Evolutionary conservation across 768 basidiomycete species (phyloP).

Genomic region (Basidioascus undulatus): DNA sequence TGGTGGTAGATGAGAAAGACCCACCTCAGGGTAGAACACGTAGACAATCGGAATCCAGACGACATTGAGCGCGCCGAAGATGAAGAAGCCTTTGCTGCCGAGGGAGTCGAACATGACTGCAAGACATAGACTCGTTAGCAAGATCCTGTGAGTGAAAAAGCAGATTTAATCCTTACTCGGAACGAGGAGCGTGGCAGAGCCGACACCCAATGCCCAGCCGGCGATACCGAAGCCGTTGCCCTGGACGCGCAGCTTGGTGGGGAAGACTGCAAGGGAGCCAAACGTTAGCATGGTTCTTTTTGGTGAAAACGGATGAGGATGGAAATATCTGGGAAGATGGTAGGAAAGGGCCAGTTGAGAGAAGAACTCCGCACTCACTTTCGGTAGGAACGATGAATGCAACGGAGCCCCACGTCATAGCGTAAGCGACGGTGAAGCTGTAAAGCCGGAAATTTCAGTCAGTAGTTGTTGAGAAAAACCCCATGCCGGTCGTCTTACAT

Average conservation of each 20-base stretch:
- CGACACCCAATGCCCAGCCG: constrained; percentile 11
- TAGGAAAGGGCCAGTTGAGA: too few relatives aligned
- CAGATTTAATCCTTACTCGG: too few relatives aligned
- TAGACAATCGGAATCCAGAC: constrained; percentile 8
- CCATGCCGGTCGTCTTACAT: too few relatives aligned
- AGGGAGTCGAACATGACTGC: constrained; percentile 8
- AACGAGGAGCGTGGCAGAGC: constrained; percentile 6
- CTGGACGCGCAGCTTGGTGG: constrained; percentile 9
- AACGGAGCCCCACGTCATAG: constrained; percentile 10
- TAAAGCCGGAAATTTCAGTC: constrained; percentile 20
- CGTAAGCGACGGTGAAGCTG: constrained; percentile 17
- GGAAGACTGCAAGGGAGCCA: too few relatives aligned
- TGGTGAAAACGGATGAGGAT: constrained; percentile 1
- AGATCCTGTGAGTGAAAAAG: too few relatives aligned
- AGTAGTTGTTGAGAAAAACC: too few relatives aligned
- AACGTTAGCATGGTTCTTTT: too few relatives aligned
- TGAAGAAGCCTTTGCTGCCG: constrained; percentile 8
- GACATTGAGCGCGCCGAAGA: constrained; percentile 9
- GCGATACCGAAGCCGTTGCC: constrained; percentile 12
- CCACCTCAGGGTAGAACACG: constrained; percentile 8
- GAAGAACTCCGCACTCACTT: too few relatives aligned
- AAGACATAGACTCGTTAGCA: too few relatives aligned
- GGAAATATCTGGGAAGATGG: too few relatives aligned
- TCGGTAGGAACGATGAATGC: too few relatives aligned
- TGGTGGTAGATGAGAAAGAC: too few relatives aligned